Evolutionary conservation across 2,329 filamentous ascomycete species (phyloP), one percentile per base, ranked within the genome.

Genomic region (Sporothrix mexicana): DNA sequence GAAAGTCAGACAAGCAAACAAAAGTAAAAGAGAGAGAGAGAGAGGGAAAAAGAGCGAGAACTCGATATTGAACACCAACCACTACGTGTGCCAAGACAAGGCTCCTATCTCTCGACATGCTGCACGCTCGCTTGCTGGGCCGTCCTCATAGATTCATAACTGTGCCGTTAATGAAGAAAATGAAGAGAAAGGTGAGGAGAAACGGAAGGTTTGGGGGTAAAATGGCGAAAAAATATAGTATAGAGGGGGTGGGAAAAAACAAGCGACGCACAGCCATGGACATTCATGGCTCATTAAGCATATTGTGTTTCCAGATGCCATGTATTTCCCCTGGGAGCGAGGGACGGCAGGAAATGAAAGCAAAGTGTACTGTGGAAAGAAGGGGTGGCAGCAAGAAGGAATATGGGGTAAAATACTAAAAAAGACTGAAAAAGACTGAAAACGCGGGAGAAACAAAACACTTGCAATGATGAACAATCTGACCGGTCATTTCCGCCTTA

Each of bases 401-500:
- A 64, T 15, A 66, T 66, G 41, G 61, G 61, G 57, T 43, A 55
- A 51, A n/a, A 17, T 2, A 51, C n/a, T 51, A 15, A 62, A 66
- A 45, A 59, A n/a, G n/a, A n/a, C n/a, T n/a, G n/a, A n/a, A 53
- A 51, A n/a, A 17, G 6, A 51, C n/a, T 51, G 17, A 62, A 66
- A 45, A 59, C 1, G 55, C 41, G 61, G 61, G 61, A 66, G 41
- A 25, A 45, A 66, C 61, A 13, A 47, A 47, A 20, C 41, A 66
- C 3, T 12, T 10, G 47, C 6, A 17, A 51, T 7, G 15, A 20
- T 62, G 12, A 64, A 47, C 25, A 25, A 66, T 25, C 41, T 66
- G 61, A 66, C 61, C 61, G 61, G 61, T 47, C 61, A 66, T 66
- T 66, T 47, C 10, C 61, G 61, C 61, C 61, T 66, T 25, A 17